phyloP scores from a whole-genome alignment of 345 rosid species.

The Leavenworthia alabamica region DNA sequence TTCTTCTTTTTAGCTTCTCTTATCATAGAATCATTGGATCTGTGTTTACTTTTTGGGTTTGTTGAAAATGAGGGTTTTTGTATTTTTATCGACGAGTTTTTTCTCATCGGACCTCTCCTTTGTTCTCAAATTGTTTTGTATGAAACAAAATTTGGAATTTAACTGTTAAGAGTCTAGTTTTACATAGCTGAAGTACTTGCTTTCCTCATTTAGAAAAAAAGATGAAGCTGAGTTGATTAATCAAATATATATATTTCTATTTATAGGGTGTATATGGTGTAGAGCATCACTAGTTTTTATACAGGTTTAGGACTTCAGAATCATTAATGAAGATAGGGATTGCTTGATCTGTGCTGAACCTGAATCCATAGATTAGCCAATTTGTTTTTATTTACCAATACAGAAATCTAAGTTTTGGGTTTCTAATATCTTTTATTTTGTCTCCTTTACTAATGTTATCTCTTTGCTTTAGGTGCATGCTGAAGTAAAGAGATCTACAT shows the following conservation, averaged over 20 bases:
- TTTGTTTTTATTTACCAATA: neutral
- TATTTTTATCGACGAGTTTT: too few species aligned
- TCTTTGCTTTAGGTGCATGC: constrained; percentile 17
- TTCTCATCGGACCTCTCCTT: too few species aligned
- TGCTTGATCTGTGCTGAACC: neutral
- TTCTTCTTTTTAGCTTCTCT: constrained; percentile 3
- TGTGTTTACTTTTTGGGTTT: constrained; percentile 8
- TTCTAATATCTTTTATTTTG: neutral
- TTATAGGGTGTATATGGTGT: neutral
- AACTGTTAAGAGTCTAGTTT: neutral
- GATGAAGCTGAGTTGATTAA: constrained; percentile 9
- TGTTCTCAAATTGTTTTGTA: neutral
- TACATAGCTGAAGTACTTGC: neutral
- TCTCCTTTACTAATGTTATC: neutral
- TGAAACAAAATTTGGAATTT: constrained; percentile 2
- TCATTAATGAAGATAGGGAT: neutral
- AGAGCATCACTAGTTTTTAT: too few species aligned
- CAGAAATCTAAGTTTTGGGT: neutral
- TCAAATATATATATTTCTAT: neutral
- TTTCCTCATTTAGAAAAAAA: neutral
- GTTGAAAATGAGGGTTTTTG: neutral
- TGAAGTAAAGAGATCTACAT: constrained; percentile 8
- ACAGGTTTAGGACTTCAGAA: too few species aligned
- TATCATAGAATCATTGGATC: constrained; percentile 25
- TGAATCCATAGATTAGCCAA: neutral